Percentiles rank a stretch among this genome's conserved stretches.
Evolutionary conservation across 805 yeast species (phyloP).

Genomic region (Nakazawaea peltata): DNA sequence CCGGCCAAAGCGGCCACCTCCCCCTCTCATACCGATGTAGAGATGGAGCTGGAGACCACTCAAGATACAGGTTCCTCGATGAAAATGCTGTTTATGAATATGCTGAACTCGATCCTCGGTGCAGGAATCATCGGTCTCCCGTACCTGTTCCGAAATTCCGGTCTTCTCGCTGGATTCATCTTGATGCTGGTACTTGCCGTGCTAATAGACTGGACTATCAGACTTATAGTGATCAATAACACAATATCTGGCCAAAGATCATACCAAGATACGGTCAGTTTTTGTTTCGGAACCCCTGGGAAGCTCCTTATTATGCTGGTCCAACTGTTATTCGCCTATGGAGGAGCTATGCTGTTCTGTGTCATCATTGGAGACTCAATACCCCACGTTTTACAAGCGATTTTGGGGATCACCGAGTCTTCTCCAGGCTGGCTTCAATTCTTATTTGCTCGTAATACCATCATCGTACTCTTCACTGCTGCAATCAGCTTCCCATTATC

Average conservation of each 20-base stretch:
- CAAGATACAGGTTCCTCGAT: no score
- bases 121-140: slow-evolving; percentile 97
- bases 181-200: slow-evolving; percentile 52
- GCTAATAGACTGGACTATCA: slow-evolving; percentile 80
- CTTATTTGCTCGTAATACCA: slow-evolving; percentile 57
- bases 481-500: slow-evolving; percentile 80
- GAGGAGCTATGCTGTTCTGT: slow-evolving; percentile 91
- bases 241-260: slow-evolving; percentile 67
- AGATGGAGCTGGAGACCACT: no score
- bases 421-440: slow-evolving; percentile 22
- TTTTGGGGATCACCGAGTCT: slow-evolving; percentile 38
- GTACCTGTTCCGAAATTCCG: slow-evolving; percentile 75
- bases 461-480: slow-evolving; percentile 62
- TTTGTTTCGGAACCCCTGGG: slow-evolving; percentile 73
- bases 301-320: slow-evolving; percentile 58
- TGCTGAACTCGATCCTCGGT: slow-evolving; percentile 92
- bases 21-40: no score
- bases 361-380: slow-evolving; percentile 93
- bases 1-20: no score
- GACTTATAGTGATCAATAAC: slow-evolving; percentile 76
- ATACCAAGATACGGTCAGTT: slow-evolving; percentile 78
- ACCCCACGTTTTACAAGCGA: slow-evolving; percentile 74
- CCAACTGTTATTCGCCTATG: slow-evolving; percentile 86
- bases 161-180: slow-evolving; percentile 65
- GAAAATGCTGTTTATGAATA: slow-evolving; percentile 91